phyloP scores from a whole-genome alignment of 106 monocot species.

The Xerophyta viscosa region DNA sequence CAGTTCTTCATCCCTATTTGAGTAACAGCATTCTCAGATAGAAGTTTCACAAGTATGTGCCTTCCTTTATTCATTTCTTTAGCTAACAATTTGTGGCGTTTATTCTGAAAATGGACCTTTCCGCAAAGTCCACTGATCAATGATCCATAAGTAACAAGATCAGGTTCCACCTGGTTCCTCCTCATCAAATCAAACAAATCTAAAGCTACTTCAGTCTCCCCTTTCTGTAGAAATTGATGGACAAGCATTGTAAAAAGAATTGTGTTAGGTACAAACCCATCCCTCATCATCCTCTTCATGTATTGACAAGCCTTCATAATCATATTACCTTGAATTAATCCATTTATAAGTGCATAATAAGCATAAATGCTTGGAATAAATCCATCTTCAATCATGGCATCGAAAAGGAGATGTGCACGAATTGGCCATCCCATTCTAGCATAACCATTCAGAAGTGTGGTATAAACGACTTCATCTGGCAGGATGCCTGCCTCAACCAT shows the following conservation, averaged over 20 bases:
- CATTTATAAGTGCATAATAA: slow-evolving; percentile 28
- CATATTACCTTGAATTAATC: slow-evolving; percentile 20
- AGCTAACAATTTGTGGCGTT: neutral
- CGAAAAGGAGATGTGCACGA: slow-evolving; percentile 18
- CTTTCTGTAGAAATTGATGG: slow-evolving; percentile 31
- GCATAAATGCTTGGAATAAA: slow-evolving; percentile 15
- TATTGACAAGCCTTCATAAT: slow-evolving; percentile 12
- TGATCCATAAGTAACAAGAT: slow-evolving; percentile 32
- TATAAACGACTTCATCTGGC: slow-evolving; percentile 28
- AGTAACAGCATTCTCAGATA: slow-evolving; percentile 11
- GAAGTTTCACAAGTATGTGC: slow-evolving; percentile 19
- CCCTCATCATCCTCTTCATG: slow-evolving; percentile 24
- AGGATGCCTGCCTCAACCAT: slow-evolving; percentile 19
- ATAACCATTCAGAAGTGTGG: slow-evolving; percentile 26
- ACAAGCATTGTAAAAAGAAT: slow-evolving; percentile 24
- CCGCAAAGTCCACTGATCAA: slow-evolving; percentile 29
- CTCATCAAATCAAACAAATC: slow-evolving; percentile 29
- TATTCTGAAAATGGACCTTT: slow-evolving; percentile 7
- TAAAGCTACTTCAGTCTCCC: slow-evolving; percentile 21
- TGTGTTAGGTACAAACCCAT: slow-evolving; percentile 27
- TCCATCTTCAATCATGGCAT: slow-evolving; percentile 19
- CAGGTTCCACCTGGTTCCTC: slow-evolving; percentile 36
- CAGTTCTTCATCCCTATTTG: neutral
- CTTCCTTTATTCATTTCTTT: slow-evolving; percentile 21
- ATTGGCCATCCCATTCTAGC: slow-evolving; percentile 9